These are phyloP conservation scores for Podaxis mareebaensis DNA, from an alignment of 768 basidiomycete species.

Conservation along the genomic window DNA sequence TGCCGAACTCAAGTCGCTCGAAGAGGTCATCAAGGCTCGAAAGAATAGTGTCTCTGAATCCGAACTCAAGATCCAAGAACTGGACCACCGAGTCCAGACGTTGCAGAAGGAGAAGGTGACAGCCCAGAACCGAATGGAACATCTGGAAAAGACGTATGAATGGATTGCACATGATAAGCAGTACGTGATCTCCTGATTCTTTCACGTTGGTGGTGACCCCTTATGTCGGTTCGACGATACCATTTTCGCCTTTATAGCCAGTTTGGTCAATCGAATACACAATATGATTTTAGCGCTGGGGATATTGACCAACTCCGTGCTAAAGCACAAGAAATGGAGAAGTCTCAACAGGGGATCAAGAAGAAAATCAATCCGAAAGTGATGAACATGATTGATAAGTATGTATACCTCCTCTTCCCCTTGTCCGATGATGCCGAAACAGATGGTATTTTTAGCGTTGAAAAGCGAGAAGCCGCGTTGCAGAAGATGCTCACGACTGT, in stretches of 20 bases:
- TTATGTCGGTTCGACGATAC: not conserved
- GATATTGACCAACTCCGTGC: conserved; percentile 61
- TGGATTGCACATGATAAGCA: conserved; percentile 91
- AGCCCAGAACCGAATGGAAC: conserved; percentile 50
- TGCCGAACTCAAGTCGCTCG: conserved; percentile 82
- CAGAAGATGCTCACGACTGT: conserved; percentile 89
- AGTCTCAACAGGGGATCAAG: conserved; percentile 83
- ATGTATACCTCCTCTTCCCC: conserved; percentile 25
- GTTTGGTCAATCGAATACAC: conserved; percentile 80
- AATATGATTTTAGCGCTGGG: conserved; percentile 75
- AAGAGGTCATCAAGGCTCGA: conserved; percentile 79
- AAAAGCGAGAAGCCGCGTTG: conserved; percentile 87
- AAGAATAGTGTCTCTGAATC: conserved; percentile 68
- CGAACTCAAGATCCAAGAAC: conserved; percentile 62
- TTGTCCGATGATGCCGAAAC: not conserved
- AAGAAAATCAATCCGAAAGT: conserved; percentile 96
- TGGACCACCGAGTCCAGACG: conserved; percentile 65
- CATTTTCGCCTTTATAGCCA: conserved; percentile 43
- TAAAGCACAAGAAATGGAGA: conserved; percentile 74
- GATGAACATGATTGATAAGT: conserved; percentile 95
- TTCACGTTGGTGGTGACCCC: not conserved
- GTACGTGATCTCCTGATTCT: conserved; percentile 46
- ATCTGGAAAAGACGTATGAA: conserved; percentile 77
- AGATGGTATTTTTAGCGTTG: conserved; percentile 57
- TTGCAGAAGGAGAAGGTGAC: conserved; percentile 70